Conservation (phyloP, 306 rosid species). For the Trichosanthes truncata region DNA sequence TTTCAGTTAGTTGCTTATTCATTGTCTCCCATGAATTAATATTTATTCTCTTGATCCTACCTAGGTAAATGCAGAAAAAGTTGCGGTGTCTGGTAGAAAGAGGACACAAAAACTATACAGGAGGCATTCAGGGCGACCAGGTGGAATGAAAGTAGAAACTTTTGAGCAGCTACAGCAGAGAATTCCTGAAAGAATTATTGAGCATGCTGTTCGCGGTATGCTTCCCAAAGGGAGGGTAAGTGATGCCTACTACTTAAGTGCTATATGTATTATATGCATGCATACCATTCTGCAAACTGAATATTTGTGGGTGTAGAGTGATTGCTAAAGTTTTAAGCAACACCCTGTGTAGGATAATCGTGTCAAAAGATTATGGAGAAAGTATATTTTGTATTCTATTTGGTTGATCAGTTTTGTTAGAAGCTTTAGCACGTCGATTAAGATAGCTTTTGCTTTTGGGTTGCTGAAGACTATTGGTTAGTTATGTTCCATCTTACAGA, state of each 20-base stretch:
- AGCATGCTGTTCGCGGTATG: constrained; percentile 99
- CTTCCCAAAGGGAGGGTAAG: constrained; percentile 99
- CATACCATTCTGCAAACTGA: background rate
- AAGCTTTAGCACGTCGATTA: background rate
- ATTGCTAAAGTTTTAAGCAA: background rate
- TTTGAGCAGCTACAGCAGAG: constrained; percentile 88
- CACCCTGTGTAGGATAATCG: background rate
- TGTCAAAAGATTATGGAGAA: background rate
- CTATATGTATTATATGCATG: background rate
- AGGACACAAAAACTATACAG: constrained; percentile 87
- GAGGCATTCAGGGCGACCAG: constrained; percentile 98
- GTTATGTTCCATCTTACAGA: background rate
- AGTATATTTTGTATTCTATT: background rate
- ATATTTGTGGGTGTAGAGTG: background rate
- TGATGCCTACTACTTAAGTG: constrained; percentile 1
- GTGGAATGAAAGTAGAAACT: constrained; percentile 95
- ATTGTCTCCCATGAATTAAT: background rate
- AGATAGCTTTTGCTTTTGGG: background rate
- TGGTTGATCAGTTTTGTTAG: background rate
- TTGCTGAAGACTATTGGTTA: background rate
- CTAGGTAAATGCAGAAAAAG: constrained; percentile 91
- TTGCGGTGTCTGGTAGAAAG: constrained; percentile 90
- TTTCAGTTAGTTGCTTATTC: background rate
- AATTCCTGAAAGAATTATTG: constrained; percentile 89
- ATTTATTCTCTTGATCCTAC: constrained; percentile 11